These are phyloP conservation scores for Calvatia gigantea DNA, from an alignment of 768 basidiomycete genomes.

Conservation along the genomic window DNA sequence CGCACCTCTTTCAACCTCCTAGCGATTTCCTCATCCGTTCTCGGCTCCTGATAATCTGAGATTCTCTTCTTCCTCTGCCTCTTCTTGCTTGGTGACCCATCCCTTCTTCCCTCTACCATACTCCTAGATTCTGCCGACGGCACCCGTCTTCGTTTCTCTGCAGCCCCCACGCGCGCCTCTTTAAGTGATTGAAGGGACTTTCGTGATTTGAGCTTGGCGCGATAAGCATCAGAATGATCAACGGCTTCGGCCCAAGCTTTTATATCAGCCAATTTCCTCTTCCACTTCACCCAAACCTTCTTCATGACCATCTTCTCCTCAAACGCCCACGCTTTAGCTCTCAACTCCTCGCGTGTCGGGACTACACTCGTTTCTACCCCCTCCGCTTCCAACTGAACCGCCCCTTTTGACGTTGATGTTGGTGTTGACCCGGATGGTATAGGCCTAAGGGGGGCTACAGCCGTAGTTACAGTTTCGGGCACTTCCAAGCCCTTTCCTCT, in stretches of 20 bases:
- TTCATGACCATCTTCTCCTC: slow-evolving; percentile 36
- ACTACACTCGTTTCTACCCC: slow-evolving; percentile 10
- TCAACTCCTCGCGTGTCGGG: slow-evolving; percentile 25
- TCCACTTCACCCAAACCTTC: slow-evolving; percentile 43
- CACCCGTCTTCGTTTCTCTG: slow-evolving; percentile 6
- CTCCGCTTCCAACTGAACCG: not conserved
- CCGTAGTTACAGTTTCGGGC: slow-evolving; percentile 26
- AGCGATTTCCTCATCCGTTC: slow-evolving; percentile 64
- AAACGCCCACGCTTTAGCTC: slow-evolving; percentile 41
- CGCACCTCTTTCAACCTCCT: slow-evolving; percentile 66
- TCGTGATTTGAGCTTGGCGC: slow-evolving; percentile 39
- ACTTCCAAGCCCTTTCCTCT: slow-evolving; percentile 28
- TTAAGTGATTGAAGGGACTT: slow-evolving; percentile 11
- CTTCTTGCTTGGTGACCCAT: slow-evolving; percentile 31
- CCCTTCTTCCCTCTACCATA: slow-evolving; percentile 3
- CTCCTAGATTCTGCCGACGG: not conserved
- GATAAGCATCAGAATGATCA: slow-evolving; percentile 57
- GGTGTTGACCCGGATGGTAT: not conserved
- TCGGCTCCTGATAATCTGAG: slow-evolving; percentile 44
- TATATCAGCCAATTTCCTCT: slow-evolving; percentile 38
- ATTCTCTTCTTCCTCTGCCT: slow-evolving; percentile 36
- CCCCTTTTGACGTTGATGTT: not conserved
- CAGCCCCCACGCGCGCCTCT: slow-evolving; percentile 1
- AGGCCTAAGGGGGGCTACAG: slow-evolving; percentile 16
- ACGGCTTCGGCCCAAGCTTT: slow-evolving; percentile 63